Evolutionary conservation across 768 basidiomycete genomes (phyloP).

Genomic region (Clavaria fumosa): DNA sequence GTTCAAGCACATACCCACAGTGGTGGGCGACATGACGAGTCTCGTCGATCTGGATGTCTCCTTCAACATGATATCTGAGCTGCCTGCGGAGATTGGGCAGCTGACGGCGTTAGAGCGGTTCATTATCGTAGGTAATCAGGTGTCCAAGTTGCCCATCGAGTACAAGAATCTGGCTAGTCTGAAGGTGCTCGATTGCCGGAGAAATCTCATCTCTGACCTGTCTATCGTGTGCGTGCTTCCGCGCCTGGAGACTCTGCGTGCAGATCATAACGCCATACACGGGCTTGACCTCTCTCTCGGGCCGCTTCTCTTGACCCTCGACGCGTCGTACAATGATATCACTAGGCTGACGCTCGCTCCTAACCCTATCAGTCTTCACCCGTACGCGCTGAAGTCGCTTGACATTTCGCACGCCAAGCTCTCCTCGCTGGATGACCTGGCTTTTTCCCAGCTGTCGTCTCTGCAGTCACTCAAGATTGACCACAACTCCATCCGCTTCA

Average conservation of each 20-base stretch:
- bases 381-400: constrained; percentile 52
- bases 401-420: constrained; percentile 84
- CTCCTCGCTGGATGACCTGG: constrained; percentile 61
- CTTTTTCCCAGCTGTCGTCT: constrained; percentile 55
- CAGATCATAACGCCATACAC: constrained; percentile 74
- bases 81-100: constrained; percentile 68
- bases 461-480: constrained; percentile 63
- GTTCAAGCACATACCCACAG: constrained; percentile 58
- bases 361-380: constrained; percentile 23
- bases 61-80: constrained; percentile 74
- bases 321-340: constrained; percentile 81
- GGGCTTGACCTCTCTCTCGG: constrained; percentile 69
- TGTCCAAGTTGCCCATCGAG: constrained; percentile 54
- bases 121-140: constrained; percentile 73
- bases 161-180: constrained; percentile 43
- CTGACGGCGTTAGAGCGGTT: constrained; percentile 56
- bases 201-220: constrained; percentile 74
- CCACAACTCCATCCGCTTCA: constrained; percentile 70
- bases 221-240: constrained; percentile 54
- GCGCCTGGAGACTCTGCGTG: constrained; percentile 45
- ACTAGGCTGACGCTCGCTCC: constrained; percentile 55
- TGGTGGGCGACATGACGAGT: constrained; percentile 56
- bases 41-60: constrained; percentile 84
- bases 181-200: constrained; percentile 62
- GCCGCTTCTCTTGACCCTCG: constrained; percentile 44